phyloP scores from a whole-genome alignment of 441 rosid species.

The California macrophylla region DNA sequence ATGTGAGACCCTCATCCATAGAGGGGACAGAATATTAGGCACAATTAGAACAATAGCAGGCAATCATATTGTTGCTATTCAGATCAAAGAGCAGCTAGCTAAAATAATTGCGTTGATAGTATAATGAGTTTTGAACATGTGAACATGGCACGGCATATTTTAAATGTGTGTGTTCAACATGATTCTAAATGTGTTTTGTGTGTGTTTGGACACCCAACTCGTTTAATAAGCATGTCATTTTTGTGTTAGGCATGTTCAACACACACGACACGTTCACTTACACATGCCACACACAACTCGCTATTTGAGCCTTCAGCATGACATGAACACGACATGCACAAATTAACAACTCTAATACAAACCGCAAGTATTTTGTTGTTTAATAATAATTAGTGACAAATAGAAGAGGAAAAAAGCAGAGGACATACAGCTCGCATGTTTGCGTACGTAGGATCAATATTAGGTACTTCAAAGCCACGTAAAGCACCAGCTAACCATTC shows the following conservation, averaged over 20 bases:
- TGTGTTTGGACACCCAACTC: background rate
- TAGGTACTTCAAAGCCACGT: conserved; percentile 73
- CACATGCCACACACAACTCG: background rate
- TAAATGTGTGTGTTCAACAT: background rate
- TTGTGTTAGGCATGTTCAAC: background rate
- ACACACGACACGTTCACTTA: background rate
- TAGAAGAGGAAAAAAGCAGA: conserved; percentile 20
- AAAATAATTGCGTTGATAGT: background rate
- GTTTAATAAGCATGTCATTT: background rate
- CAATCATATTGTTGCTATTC: background rate
- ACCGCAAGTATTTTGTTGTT: too few species aligned
- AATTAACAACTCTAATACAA: too few species aligned
- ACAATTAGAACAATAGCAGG: background rate
- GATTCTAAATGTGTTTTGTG: background rate
- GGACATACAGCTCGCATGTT: conserved; percentile 76
- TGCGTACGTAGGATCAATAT: conserved; percentile 65
- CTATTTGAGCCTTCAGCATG: too few species aligned
- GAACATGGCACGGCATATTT: background rate
- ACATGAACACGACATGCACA: too few species aligned
- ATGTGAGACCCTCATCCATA: background rate
- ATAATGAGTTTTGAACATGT: background rate
- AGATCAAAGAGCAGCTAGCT: background rate
- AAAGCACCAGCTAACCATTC: conserved; percentile 91
- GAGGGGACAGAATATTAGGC: background rate
- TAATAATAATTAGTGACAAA: too few species aligned